These are phyloP conservation scores for Cymbopogon citratus DNA, from an alignment of 176 grass and related monocot genomes.

Conservation along the genomic window DNA sequence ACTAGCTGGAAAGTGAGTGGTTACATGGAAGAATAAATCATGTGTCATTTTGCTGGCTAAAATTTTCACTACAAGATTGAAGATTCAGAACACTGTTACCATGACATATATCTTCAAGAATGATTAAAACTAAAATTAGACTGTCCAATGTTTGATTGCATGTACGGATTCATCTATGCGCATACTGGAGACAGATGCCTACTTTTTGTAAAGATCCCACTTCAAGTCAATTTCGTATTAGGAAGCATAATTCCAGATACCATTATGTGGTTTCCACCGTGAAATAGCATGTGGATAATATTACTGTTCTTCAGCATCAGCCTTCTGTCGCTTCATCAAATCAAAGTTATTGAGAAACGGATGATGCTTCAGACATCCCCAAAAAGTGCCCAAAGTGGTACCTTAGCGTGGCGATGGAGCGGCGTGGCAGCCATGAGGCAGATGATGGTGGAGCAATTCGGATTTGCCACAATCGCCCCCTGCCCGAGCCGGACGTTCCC, in stretches of 20 bases:
- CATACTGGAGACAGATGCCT: background rate
- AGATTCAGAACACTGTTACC: too few species aligned
- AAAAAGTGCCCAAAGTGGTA: background rate
- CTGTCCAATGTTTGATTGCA: background rate
- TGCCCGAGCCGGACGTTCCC: slow-evolving; percentile 55
- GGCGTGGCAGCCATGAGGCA: slow-evolving; percentile 95
- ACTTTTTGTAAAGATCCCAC: background rate
- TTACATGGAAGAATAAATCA: background rate
- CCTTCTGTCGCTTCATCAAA: background rate
- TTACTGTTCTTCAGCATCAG: background rate
- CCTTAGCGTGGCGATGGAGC: slow-evolving; percentile 84
- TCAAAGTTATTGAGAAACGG: background rate
- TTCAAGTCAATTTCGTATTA: background rate
- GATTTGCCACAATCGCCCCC: slow-evolving; percentile 83
- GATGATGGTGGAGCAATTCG: slow-evolving; percentile 97
- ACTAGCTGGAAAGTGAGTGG: background rate
- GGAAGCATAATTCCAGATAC: background rate
- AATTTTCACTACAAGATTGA: too few species aligned
- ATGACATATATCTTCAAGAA: background rate
- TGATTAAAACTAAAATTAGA: background rate
- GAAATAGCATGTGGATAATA: background rate
- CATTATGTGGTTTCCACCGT: background rate
- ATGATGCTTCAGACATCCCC: background rate
- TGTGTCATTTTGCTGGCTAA: too few species aligned
- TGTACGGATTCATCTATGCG: background rate